Conservation (phyloP, 2,329 filamentous ascomycete species). For the Ascochyta lentis region DNA sequence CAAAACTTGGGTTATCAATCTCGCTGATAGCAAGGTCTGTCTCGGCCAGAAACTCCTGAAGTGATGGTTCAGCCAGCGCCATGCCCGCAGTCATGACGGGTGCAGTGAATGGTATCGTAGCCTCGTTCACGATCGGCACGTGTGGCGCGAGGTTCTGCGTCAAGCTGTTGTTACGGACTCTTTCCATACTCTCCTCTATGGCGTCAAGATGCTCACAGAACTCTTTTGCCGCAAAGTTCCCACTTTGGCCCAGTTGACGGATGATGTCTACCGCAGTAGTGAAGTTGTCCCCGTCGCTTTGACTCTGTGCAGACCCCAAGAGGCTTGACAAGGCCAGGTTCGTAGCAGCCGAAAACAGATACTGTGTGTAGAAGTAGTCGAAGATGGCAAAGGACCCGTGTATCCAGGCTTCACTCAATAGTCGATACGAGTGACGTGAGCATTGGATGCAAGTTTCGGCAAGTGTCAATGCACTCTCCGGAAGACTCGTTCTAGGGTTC, state of each 20-base stretch:
- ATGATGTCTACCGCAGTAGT: conserved; percentile 24
- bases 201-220: conserved; percentile 26
- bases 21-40: conserved; percentile 19
- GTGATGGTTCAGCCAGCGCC: conserved; percentile 24
- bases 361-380: conserved; percentile 57
- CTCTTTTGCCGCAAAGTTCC: conserved; percentile 24
- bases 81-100: conserved; percentile 24
- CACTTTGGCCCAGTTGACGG: conserved; percentile 20
- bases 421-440: conserved; percentile 53
- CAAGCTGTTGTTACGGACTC: conserved; percentile 30
- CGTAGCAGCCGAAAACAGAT: conserved; percentile 56
- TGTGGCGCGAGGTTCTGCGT: neutral
- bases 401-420: conserved; percentile 56
- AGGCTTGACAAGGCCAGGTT: conserved; percentile 56
- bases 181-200: conserved; percentile 19
- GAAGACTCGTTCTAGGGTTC: conserved; percentile 13
- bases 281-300: conserved; percentile 22
- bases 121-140: neutral
- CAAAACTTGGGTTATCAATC: conserved; percentile 22
- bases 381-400: conserved; percentile 57
- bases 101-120: neutral
- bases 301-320: conserved; percentile 30
- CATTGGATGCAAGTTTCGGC: conserved; percentile 56
- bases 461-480: conserved; percentile 47
- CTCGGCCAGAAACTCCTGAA: conserved; percentile 25